A percentile compares a stretch with the other conserved stretches of the same genome.
Evolutionary conservation across 352 stramenopile species (phyloP).

Genomic region (Blastocystis hominis): DNA sequence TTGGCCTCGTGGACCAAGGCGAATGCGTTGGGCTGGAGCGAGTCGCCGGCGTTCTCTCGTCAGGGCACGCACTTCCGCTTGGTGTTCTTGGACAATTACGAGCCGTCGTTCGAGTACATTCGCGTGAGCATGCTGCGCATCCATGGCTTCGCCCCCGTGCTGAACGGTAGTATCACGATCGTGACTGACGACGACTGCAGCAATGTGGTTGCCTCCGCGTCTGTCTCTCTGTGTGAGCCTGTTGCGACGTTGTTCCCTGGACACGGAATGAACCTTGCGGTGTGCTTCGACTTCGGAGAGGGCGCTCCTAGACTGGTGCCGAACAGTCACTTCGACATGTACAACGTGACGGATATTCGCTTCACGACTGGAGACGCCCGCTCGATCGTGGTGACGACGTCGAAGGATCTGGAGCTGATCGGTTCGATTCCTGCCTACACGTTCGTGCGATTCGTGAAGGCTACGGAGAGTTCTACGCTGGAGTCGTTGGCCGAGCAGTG

Average conservation of each 20-base stretch:
- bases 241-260: neutral
- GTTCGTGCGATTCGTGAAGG: conserved; percentile 25
- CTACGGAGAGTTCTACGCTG: neutral
- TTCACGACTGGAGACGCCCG: conserved; percentile 28
- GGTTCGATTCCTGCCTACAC: conserved; percentile 32
- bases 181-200: conserved; percentile 40
- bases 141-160: conserved; percentile 16
- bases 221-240: conserved; percentile 35
- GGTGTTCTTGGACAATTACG: conserved; percentile 38
- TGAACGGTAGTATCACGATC: conserved; percentile 9
- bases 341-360: conserved; percentile 10
- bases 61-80: conserved; percentile 45
- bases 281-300: conserved; percentile 55
- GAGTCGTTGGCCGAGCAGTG: neutral
- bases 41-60: conserved; percentile 9
- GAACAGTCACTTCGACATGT: conserved; percentile 55
- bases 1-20: conserved; percentile 36
- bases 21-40: neutral
- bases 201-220: conserved; percentile 24
- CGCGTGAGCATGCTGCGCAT: conserved; percentile 15
- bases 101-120: conserved; percentile 37
- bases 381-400: conserved; percentile 21
- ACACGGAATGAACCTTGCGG: neutral
- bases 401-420: conserved; percentile 18
- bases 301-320: conserved; percentile 19